Conservation (phyloP, 306 rosid species). For the Lathyrus tuberosus region DNA sequence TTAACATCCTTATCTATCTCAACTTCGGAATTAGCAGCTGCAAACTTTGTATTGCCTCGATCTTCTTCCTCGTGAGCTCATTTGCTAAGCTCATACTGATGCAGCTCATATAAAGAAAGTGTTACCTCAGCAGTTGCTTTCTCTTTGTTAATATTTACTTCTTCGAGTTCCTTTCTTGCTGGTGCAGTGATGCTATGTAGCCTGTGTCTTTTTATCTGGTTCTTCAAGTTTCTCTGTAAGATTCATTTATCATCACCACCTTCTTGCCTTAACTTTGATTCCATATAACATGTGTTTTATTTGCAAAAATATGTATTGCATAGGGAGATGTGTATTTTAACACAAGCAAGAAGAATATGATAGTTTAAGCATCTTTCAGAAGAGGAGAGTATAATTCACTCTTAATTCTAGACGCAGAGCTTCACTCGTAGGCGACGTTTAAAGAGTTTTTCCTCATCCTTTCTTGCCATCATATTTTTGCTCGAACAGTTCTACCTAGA, state of each 20-base stretch:
- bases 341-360: too few species aligned
- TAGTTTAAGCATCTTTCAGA: neutral
- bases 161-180: too few species aligned
- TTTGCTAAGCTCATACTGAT: too few species aligned
- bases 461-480: constrained; percentile 5
- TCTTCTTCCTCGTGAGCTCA: too few species aligned
- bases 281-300: constrained; percentile 54
- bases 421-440: neutral
- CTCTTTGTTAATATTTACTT: too few species aligned
- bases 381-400: too few species aligned
- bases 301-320: neutral
- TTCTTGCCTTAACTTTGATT: constrained; percentile 68
- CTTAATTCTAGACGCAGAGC: neutral
- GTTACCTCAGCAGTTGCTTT: too few species aligned
- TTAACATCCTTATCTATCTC: too few species aligned
- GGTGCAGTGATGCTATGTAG: neutral
- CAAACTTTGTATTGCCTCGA: too few species aligned
- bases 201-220: constrained; percentile 58
- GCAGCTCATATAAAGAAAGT: too few species aligned
- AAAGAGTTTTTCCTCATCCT: neutral
- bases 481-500: neutral
- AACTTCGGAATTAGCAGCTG: too few species aligned
- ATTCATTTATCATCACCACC: constrained; percentile 42
- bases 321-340: too few species aligned
- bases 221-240: constrained; percentile 46